Evolutionary conservation across 495 filamentous ascomycete species (phyloP), one percentile per base, ranked within the genome.

Genomic region (Chaetomidium leptoderma): DNA sequence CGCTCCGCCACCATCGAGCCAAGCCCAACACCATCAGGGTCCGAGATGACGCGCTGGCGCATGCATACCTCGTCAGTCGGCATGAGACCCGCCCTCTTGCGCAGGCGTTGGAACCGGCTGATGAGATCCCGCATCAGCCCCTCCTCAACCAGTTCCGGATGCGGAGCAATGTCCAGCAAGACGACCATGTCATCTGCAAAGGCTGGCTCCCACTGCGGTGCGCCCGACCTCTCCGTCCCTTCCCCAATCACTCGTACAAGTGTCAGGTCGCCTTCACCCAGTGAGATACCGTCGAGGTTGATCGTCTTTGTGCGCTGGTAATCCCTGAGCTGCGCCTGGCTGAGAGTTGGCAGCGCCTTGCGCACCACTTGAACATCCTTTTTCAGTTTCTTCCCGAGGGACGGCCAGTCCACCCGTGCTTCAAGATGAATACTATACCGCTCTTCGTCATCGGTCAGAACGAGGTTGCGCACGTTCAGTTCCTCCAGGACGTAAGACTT

Each of bases 321-420:
- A 43, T n/a, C 32, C 10, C 48, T 24, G 4, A 92, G 87, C 60
- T 92, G 79, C 13, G 87, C 79, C 50, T 84, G 89, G 19, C 78
- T 86, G 43, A 97, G 72, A 33, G 72, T 74, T 26, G 91, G 90
- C 46, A 97, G 74, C 16, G 87, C 89, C 65, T 90, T 90, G 72
- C 89, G 89, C 39, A 97, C 89, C 70, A 83, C 89, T 62, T 85
- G 82, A n/a, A 84, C 85, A 61, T 90, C 90, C 73, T 91, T 95
- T 77, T 87, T 92, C 42, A 96, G 77, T 72, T 93, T 96, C 81
- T 93, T 95, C 44, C 91, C 91, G 30, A 97, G 78, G 0, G 84
- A 86, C 6, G 91, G 85, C 88, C 90, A 95, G 72, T 97, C 91
- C 16, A 88, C 91, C 29, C 77, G 75, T 24, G 87, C 87, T 56